Evolutionary conservation across 164 flowering plant genomes (phyloP).

Genomic region (Vitis labrusca): DNA sequence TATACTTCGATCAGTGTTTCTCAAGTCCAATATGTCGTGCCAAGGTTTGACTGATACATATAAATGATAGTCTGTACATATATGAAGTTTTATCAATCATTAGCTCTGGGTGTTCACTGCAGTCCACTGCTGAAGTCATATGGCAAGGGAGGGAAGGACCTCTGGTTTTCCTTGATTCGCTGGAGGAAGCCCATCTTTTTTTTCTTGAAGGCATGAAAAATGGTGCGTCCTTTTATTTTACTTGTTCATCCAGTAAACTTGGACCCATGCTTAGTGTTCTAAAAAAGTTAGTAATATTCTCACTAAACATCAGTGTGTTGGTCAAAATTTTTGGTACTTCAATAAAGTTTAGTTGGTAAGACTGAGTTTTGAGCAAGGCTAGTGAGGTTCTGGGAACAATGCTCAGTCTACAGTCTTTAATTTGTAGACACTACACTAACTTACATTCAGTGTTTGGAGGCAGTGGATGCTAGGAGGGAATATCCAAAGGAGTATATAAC

Average conservation of each 20-base stretch:
- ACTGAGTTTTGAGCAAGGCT: too few relatives aligned
- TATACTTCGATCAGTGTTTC: slow-evolving; percentile 64
- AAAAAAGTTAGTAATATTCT: neutral
- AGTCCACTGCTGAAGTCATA: slow-evolving; percentile 68
- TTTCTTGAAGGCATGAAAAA: slow-evolving; percentile 80
- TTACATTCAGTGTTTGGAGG: slow-evolving; percentile 57
- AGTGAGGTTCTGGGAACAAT: neutral
- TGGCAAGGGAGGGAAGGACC: slow-evolving; percentile 69
- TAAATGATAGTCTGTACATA: too few relatives aligned
- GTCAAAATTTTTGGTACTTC: too few relatives aligned
- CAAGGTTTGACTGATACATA: slow-evolving; percentile 40
- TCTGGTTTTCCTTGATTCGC: slow-evolving; percentile 69
- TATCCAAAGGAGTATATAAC: slow-evolving; percentile 56
- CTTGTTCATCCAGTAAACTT: neutral
- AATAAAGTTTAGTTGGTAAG: too few relatives aligned
- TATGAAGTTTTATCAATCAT: slow-evolving; percentile 1
- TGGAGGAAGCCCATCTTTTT: slow-evolving; percentile 72
- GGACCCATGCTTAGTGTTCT: neutral
- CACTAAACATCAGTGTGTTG: too few relatives aligned
- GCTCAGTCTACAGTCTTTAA: slow-evolving; percentile 7
- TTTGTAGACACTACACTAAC: slow-evolving; percentile 23
- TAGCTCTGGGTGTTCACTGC: slow-evolving; percentile 21
- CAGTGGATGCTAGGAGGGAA: slow-evolving; percentile 72
- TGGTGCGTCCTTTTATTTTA: slow-evolving; percentile 40
- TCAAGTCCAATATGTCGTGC: slow-evolving; percentile 83